Evolutionary conservation across 768 basidiomycete genomes (phyloP), one percentile per base, ranked within the genome.

Genomic region (Candolleomyces aberdarensis): DNA sequence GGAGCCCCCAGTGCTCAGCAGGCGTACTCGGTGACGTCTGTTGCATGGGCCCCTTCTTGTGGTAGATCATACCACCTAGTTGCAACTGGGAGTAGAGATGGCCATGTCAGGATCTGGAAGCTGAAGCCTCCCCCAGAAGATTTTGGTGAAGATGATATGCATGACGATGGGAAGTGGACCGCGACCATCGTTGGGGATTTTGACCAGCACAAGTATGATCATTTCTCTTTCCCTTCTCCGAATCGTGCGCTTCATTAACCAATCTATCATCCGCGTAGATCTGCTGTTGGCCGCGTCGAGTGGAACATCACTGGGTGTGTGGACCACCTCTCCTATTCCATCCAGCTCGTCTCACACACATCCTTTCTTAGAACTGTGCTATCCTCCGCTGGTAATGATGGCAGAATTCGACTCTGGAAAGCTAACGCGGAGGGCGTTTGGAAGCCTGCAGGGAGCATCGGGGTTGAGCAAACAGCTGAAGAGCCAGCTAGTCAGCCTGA

Each of bases 31-130:
- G 83, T 96, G 54, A 91, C 90, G 0, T 87, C 89, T 32, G 84
- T 98, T 40, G 80, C 94, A 15, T 99, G 96, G 96, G 94, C 96
- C 0, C 92, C 97, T 0, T 89, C 89, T 0, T 96, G 94, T 62
- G 97, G 96, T 6, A 83, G 97, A 29, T 92, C 92, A 0, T 96
- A 94, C 73, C 96, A 98, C 68, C 88, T 98, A 43, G 82, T 98
- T 61, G 97, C 96, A 1, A 92, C 94, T 0, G 97, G 95, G 15
- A 80, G 86, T 32, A 81, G 94, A 32, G 95, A 97, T 70, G 94
- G 95, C 1, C 83, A 84, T 49, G 94, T 98, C 13, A 76, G 94
- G 63, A 92, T 99, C 63, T 98, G 95, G 95, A 86, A 86, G 63
- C 77, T 97, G 31, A 83, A 81, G 63, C 90, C 92, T 10, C 78